phyloP scores from a whole-genome alignment of 768 basidiomycete species.

The Punctularia strigosozonata region DNA sequence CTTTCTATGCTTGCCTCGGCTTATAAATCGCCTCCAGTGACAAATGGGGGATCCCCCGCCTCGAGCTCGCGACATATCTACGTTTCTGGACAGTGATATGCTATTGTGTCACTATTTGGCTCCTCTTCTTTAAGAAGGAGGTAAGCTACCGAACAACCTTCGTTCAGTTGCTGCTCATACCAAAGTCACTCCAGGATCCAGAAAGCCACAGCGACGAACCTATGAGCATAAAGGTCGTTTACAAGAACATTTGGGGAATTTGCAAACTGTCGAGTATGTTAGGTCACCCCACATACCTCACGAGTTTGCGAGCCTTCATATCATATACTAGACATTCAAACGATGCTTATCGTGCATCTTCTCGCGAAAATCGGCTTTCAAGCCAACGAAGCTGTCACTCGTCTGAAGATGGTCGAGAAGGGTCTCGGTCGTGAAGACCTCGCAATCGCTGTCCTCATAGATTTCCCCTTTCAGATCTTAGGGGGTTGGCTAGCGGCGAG shows the following conservation, averaged over 20 bases:
- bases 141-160: conserved; percentile 25
- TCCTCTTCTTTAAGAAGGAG: conserved; percentile 83
- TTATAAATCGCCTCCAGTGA: conserved; percentile 24
- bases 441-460: conserved; percentile 89
- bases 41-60: conserved; percentile 67
- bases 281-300: too few relatives aligned
- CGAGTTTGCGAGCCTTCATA: too few relatives aligned
- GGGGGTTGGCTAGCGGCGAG: conserved; percentile 91
- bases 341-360: conserved; percentile 75
- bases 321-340: conserved; percentile 64
- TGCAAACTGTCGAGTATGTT: conserved; percentile 78
- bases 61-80: conserved; percentile 70
- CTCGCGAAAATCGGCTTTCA: conserved; percentile 93
- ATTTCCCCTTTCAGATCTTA: conserved; percentile 94
- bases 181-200: conserved; percentile 42
- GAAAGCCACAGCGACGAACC: conserved; percentile 65
- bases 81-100: conserved; percentile 80
- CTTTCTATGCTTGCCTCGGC: conserved; percentile 2
- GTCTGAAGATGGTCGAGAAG: conserved; percentile 93
- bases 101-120: conserved; percentile 78
- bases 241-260: conserved; percentile 91
- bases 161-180: background rate
- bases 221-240: conserved; percentile 84
- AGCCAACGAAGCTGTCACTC: conserved; percentile 84
- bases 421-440: conserved; percentile 92